These are phyloP conservation scores for Allium cepa DNA, from an alignment of 106 monocot genomes.

Conservation along the genomic window DNA sequence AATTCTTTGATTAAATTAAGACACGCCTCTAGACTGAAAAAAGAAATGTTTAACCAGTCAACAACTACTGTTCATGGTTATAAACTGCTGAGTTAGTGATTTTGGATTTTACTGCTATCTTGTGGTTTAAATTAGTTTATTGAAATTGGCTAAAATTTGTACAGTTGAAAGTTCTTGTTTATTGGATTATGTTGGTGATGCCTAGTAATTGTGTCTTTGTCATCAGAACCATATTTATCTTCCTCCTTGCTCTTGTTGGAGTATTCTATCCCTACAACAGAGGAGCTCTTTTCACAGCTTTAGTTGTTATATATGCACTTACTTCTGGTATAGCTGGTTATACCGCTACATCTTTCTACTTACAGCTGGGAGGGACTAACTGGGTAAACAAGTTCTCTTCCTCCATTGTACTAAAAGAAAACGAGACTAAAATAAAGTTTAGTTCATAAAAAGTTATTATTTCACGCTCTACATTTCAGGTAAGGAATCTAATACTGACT, in stretches of 20 bases:
- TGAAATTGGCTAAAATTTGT: not conserved
- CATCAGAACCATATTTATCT: conserved; percentile 57
- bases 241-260: conserved; percentile 74
- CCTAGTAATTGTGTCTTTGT: conserved; percentile 14
- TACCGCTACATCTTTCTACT: conserved; percentile 58
- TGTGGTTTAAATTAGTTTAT: too few relatives aligned
- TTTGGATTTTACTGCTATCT: too few relatives aligned
- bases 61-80: too few relatives aligned
- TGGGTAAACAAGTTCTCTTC: conserved; percentile 42
- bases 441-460: too few relatives aligned
- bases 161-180: not conserved
- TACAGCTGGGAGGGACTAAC: conserved; percentile 70
- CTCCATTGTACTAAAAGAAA: too few relatives aligned
- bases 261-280: conserved; percentile 84
- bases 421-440: too few relatives aligned
- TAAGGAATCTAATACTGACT: conserved; percentile 60
- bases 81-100: too few relatives aligned
- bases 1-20: too few relatives aligned
- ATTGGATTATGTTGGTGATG: not conserved
- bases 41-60: too few relatives aligned
- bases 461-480: conserved; percentile 21
- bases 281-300: conserved; percentile 74
- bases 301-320: conserved; percentile 79
- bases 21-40: too few relatives aligned
- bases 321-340: conserved; percentile 79